A percentile compares a stretch with the other conserved stretches of the same genome.
These are phyloP conservation scores for Dictyostelium citrinum DNA, from an alignment of 78 protist species.

Conservation along the genomic window DNA sequence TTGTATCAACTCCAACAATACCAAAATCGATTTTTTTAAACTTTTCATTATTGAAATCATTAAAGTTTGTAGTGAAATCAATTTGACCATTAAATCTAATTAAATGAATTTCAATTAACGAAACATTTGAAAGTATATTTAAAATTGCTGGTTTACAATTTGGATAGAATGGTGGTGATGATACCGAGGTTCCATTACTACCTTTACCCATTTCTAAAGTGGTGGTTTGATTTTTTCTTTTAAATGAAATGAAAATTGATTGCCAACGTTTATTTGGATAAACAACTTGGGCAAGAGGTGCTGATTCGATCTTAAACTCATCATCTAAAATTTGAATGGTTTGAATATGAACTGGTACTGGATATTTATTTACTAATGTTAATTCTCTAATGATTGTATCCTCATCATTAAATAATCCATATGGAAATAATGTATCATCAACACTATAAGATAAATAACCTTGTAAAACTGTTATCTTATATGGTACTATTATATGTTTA, in stretches of 20 bases:
- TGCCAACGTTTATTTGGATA: slow-evolving; percentile 1
- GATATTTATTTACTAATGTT: slow-evolving; percentile 4
- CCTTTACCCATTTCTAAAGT: neutral
- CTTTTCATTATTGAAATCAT: neutral
- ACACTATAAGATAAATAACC: slow-evolving; percentile 20
- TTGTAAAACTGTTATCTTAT: neutral
- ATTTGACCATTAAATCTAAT: slow-evolving; percentile 18
- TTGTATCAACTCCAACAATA: neutral
- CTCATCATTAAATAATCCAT: neutral
- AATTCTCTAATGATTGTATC: neutral
- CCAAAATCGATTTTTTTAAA: slow-evolving; percentile 38
- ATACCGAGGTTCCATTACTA: neutral
- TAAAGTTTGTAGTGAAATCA: neutral
- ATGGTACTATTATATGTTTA: slow-evolving; percentile 23
- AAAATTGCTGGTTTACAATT: slow-evolving; percentile 25
- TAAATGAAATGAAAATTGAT: neutral
- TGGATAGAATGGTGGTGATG: neutral
- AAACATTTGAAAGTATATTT: slow-evolving; percentile 14
- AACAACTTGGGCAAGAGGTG: slow-evolving; percentile 2
- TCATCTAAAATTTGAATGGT: slow-evolving; percentile 24
- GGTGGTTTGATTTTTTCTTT: neutral
- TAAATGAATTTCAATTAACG: slow-evolving; percentile 23
- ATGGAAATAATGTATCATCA: slow-evolving; percentile 13
- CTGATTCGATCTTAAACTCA: neutral
- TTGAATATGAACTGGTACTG: slow-evolving; percentile 12